Evolutionary conservation across 192 early-diverging fungal species (phyloP), one percentile per base, ranked within the genome.

Genomic region (Coemansia sp.): DNA sequence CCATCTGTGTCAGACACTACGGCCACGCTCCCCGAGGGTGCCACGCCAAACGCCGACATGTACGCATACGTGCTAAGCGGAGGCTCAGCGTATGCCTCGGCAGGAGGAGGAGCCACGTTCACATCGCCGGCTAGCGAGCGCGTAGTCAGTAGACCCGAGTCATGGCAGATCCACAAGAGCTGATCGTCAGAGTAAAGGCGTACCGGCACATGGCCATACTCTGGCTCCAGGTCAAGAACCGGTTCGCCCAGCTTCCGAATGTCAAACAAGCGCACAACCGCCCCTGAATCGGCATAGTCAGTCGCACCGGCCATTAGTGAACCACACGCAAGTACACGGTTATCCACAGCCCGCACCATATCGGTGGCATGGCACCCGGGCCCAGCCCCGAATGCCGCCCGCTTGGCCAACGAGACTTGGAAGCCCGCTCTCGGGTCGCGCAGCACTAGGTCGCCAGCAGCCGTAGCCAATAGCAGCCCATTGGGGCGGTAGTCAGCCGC

Each of bases 1-100:
- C 94, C 94, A 9, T 79, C 73, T 0, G 88, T 87, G 62, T 94
- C 91, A 2, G 92, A 92, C 61, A 97, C 84, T 13, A 88, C 87
- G 2, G 95, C 75, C 52, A 84, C 83, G 28, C 91, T 89, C 4
- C 91, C 93, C 7, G 94, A 87, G 26, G 86, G 86, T 1, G 94
- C 92, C 16, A 94, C 83, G 59, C 91, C 90, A 53, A 95, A 86
- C 9, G 88, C 80, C 55, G 88, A 92, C 61, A 91, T 73, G 62
- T 85, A 87, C 33, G 86, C 85, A 21, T 85, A 80, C 12, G 83
- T 78, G 66, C 84, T 67, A 64, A 88, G 65, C 76, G 48, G 66
- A 0, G 78, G 69, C 66, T 78, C 70, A 21, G 58, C 38, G 55
- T 43, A 68, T 1, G 48, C 28, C 38, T 41, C 20, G 23, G 63